Base-by-base conservation (phyloP, 192 early-diverging fungal species). In the Podila horticola region DNA sequence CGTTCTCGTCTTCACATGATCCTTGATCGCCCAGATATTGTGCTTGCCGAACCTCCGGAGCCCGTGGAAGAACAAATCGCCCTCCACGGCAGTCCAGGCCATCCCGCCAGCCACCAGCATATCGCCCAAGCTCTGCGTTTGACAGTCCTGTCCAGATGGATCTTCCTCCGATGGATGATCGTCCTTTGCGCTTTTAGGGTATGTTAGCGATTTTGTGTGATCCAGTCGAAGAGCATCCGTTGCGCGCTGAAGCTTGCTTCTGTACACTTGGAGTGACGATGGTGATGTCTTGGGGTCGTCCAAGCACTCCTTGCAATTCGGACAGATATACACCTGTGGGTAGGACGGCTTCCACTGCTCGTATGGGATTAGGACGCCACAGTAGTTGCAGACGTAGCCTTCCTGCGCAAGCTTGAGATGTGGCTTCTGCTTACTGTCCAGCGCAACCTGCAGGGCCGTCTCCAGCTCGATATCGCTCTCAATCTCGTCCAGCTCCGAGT, bases 1-100 rank as follows among this genome's bases (percentile, higher is more conserved):
- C 4, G 76, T 72, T 13, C 76, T 64, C 3, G 64, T 68, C 33
- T 62, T 67, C 52, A 79, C 24, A 22, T 72, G 66, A 50, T 72
- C 76, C 58, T 69, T 52, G 8, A 79, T 68, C 6, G 76, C 76
- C 76, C 76, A 79, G 13, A 79, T 61, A 20, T 79, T 79, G 38
- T 79, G 76, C 33, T 68, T 79, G 10, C 76, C 76, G 33, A 79
- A 79, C 49, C 76, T 55, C 11, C 70, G 58, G 6, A 79, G 50
- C 30, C 70, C 76, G 7, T 72, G 69, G 30, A 68, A 79, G 52
- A 79, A 79, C 10, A 67, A 26, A 59, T 79, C 57, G 38, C 66
- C 52, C 30, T 79, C 76, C 33, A 72, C 70, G 0, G 20, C 30
- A 0, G 70, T 72, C 76, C 76, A 79, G 0, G 11, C 9, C 76